A percentile compares a stretch with the other conserved stretches of the same genome.
phyloP scores from a whole-genome alignment of 1,284 basidiomycete species.

The Ustanciosporium gigantosporum region DNA sequence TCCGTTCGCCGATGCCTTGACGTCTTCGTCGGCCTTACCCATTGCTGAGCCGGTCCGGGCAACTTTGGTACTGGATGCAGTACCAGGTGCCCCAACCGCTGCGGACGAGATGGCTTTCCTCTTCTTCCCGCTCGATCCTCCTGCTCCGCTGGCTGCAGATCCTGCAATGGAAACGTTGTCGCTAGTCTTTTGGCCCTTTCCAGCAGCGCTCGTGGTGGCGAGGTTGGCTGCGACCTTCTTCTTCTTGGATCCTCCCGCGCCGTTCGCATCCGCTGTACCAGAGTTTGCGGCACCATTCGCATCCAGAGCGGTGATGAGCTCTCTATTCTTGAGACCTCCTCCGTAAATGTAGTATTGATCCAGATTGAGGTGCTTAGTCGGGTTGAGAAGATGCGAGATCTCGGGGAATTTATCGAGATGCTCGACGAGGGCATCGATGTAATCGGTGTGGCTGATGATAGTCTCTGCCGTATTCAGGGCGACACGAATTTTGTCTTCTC shows the following conservation, averaged over 20 bases:
- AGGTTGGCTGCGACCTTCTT: slow-evolving; percentile 26
- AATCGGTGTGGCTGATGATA: slow-evolving; percentile 59
- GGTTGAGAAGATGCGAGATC: slow-evolving; percentile 40
- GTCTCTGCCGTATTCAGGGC: slow-evolving; percentile 91
- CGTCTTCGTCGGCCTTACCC: slow-evolving; percentile 35
- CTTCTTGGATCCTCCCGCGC: slow-evolving; percentile 20
- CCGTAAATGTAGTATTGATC: slow-evolving; percentile 35
- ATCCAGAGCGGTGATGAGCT: slow-evolving; percentile 23
- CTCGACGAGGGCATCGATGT: slow-evolving; percentile 53
- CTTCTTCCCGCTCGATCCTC: slow-evolving; percentile 32
- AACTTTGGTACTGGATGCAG: slow-evolving; percentile 13
- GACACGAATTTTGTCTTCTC: slow-evolving; percentile 98
- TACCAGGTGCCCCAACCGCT: slow-evolving; percentile 3
- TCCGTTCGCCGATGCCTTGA: slow-evolving; percentile 29
- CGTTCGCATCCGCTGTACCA: slow-evolving; percentile 8
- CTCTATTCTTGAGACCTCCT: slow-evolving; percentile 39
- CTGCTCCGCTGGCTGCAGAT: slow-evolving; percentile 3
- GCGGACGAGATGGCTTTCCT: slow-evolving; percentile 27
- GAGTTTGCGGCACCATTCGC: background rate
- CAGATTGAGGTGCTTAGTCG: slow-evolving; percentile 39
- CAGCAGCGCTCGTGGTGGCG: slow-evolving; percentile 9
- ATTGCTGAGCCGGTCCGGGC: slow-evolving; percentile 12
- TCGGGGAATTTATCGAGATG: slow-evolving; percentile 47
- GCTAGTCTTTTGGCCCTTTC: slow-evolving; percentile 23
- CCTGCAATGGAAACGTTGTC: slow-evolving; percentile 14